A percentile compares a stretch with the other conserved stretches of the same genome.
Conservation (phyloP, 306 rosid genomes). For the Rosa chinensis region DNA sequence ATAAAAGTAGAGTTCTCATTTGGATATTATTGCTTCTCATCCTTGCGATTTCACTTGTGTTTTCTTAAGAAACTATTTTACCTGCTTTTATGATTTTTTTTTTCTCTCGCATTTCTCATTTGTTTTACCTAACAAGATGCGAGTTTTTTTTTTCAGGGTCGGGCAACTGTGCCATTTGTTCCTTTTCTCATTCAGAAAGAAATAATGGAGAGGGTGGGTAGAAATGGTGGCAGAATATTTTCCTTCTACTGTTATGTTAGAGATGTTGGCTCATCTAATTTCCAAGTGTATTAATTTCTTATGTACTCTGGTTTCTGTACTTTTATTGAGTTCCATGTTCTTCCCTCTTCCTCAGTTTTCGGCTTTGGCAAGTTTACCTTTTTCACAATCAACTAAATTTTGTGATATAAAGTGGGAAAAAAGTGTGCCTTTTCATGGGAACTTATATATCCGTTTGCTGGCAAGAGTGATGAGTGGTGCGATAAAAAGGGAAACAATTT, state of each 20-base stretch:
- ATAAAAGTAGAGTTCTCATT: neutral
- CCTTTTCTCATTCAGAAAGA: neutral
- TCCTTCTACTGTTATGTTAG: neutral
- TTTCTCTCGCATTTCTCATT: neutral
- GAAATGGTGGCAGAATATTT: neutral
- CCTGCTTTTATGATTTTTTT: too few relatives aligned
- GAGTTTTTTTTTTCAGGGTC: conserved; percentile 6
- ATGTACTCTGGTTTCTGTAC: conserved; percentile 5
- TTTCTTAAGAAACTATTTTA: neutral
- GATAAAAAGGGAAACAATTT: too few relatives aligned
- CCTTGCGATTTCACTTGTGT: neutral
- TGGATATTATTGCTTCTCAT: neutral
- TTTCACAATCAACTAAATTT: neutral
- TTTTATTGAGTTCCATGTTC: neutral
- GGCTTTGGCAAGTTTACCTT: neutral
- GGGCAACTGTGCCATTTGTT: neutral
- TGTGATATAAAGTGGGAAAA: neutral
- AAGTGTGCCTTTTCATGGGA: neutral
- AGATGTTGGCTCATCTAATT: neutral
- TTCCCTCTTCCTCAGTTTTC: neutral
- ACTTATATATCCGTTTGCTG: too few relatives aligned
- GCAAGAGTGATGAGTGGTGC: too few relatives aligned
- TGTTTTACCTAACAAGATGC: neutral
- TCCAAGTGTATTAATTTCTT: neutral
- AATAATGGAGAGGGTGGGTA: neutral